Evolutionary conservation across 1,139 yeast species (phyloP).

Genomic region (Pichia sp.): DNA sequence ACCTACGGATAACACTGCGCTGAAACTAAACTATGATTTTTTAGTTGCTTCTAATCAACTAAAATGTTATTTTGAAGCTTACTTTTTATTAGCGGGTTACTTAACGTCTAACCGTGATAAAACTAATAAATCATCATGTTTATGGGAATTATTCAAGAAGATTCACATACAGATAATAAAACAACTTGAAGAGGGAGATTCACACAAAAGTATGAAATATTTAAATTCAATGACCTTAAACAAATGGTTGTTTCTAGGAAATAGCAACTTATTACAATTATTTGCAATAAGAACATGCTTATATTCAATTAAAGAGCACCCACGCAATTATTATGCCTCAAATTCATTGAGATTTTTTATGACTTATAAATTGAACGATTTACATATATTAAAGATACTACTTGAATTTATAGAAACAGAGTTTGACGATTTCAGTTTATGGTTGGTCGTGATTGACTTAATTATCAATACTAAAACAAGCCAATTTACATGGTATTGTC

Average conservation of each 20-base stretch:
- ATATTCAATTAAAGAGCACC: constrained; percentile 34
- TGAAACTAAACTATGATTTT: constrained; percentile 24
- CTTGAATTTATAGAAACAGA: not conserved
- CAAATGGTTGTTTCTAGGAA: not conserved
- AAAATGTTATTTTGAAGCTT: not conserved
- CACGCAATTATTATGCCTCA: constrained; percentile 42
- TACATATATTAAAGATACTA: not conserved
- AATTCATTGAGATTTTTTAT: constrained; percentile 33
- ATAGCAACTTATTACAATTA: not conserved
- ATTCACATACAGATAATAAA: constrained; percentile 14
- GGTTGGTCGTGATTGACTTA: constrained; percentile 4
- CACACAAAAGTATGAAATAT: not conserved
- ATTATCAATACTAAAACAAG: not conserved
- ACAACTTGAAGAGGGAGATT: not conserved
- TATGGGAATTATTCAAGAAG: constrained; percentile 36
- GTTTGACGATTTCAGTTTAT: constrained; percentile 12
- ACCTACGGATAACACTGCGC: constrained; percentile 34
- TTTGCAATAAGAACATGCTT: constrained; percentile 3
- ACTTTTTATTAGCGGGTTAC: constrained; percentile 5
- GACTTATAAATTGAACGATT: constrained; percentile 1
- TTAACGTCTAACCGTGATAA: constrained; percentile 33
- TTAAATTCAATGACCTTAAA: not conserved
- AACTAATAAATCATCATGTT: constrained; percentile 38
- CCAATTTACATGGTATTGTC: not conserved
- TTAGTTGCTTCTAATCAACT: not conserved